A percentile compares a stretch with the other conserved stretches of the same genome.
Conservation (phyloP, 495 filamentous ascomycete genomes). For the Astrothelium subdiscretum region DNA sequence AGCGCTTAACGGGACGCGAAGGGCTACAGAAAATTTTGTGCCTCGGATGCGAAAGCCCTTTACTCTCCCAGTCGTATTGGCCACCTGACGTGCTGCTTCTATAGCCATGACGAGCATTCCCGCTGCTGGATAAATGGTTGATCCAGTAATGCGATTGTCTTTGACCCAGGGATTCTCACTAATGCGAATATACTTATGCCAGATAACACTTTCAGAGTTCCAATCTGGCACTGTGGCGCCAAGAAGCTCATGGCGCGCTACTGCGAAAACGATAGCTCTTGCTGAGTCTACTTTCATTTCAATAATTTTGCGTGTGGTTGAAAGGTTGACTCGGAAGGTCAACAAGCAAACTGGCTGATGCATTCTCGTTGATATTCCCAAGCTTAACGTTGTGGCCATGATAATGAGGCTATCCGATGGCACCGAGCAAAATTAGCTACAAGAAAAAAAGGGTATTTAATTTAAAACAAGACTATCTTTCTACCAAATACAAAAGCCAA, state of each 20-base stretch:
- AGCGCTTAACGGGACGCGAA: not conserved
- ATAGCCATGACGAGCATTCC: conserved; percentile 1
- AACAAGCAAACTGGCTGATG: not conserved
- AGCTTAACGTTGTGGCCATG: conserved; percentile 4
- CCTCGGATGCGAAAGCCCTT: not conserved
- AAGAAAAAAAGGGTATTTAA: too few species aligned
- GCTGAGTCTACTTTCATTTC: conserved; percentile 28
- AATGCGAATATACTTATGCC: conserved; percentile 41
- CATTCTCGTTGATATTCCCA: not conserved
- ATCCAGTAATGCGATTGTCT: conserved; percentile 30
- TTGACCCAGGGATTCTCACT: conserved; percentile 43
- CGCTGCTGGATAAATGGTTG: not conserved
- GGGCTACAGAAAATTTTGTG: not conserved
- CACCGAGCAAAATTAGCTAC: too few species aligned
- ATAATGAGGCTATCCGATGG: conserved; percentile 6
- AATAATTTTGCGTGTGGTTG: conserved; percentile 1
- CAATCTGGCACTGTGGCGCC: conserved; percentile 38
- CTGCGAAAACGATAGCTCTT: conserved; percentile 36
- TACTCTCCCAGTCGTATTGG: not conserved
- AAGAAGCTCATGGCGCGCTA: conserved; percentile 41
- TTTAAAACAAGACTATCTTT: too few species aligned
- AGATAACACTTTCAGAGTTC: conserved; percentile 37
- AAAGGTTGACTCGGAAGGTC: conserved; percentile 2
- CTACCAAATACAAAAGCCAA: too few species aligned
- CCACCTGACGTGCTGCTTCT: not conserved